Percentiles rank a stretch among this genome's conserved stretches.
Evolutionary conservation across 2,329 filamentous ascomycete species (phyloP).

Genomic region (Elsinoe batatas): DNA sequence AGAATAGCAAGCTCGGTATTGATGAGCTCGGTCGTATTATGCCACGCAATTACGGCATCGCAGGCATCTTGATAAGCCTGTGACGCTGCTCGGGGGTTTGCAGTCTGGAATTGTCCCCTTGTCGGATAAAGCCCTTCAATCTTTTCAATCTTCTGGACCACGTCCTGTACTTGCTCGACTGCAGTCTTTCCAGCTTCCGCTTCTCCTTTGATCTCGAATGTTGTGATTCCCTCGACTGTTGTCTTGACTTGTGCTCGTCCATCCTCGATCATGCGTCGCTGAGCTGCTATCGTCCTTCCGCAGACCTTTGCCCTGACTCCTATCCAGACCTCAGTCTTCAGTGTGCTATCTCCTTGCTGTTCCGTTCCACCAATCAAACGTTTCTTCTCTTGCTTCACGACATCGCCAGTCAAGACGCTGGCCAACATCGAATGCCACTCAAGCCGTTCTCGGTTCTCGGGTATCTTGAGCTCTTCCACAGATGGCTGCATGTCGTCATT

Average conservation of each 20-base stretch:
- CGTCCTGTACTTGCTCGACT: slow-evolving; percentile 77
- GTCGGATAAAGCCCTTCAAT: slow-evolving; percentile 80
- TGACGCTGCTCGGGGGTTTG: slow-evolving; percentile 68
- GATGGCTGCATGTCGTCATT: slow-evolving; percentile 84
- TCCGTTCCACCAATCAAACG: slow-evolving; percentile 74
- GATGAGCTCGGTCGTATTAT: slow-evolving; percentile 94
- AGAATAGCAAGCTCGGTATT: slow-evolving; percentile 86
- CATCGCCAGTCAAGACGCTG: slow-evolving; percentile 89
- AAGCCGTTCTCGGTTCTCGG: slow-evolving; percentile 75
- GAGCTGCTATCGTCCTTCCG: slow-evolving; percentile 72
- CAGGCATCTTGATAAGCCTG: slow-evolving; percentile 70
- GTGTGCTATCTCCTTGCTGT: slow-evolving; percentile 59
- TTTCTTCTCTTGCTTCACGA: slow-evolving; percentile 97
- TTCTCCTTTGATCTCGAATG: slow-evolving; percentile 88
- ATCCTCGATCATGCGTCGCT: slow-evolving; percentile 82
- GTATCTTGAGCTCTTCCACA: slow-evolving; percentile 79
- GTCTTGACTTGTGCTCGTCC: slow-evolving; percentile 62
- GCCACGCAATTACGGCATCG: slow-evolving; percentile 86
- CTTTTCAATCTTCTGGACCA: slow-evolving; percentile 83
- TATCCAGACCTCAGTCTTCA: slow-evolving; percentile 71
- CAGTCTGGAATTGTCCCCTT: slow-evolving; percentile 59
- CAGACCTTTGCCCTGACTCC: slow-evolving; percentile 76
- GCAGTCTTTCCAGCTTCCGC: slow-evolving; percentile 83
- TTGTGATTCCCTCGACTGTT: slow-evolving; percentile 76
- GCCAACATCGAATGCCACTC: slow-evolving; percentile 99